phyloP scores from a whole-genome alignment of 306 rosid genomes.

The Oxytropis ochrocephala region DNA sequence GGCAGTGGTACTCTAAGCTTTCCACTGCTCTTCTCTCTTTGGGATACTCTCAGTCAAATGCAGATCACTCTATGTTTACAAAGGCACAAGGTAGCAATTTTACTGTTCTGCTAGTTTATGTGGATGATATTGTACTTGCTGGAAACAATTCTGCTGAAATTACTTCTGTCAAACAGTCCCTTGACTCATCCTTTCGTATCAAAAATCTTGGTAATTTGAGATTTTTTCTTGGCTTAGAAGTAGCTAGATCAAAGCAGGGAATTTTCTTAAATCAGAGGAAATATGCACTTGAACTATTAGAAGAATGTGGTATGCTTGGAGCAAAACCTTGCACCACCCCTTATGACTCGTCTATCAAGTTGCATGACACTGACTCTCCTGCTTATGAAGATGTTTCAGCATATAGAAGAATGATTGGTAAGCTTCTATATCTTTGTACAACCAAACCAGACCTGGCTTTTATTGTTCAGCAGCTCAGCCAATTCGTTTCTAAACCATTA shows the following conservation, averaged over 20 bases:
- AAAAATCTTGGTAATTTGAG: not conserved
- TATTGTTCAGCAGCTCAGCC: not conserved
- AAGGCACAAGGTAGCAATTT: too few relatives aligned
- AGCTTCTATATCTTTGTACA: not conserved
- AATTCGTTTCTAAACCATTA: not conserved
- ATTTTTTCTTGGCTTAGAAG: not conserved
- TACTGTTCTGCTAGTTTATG: too few relatives aligned
- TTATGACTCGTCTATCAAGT: not conserved
- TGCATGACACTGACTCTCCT: not conserved
- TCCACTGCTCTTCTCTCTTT: too few relatives aligned
- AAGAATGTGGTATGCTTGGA: not conserved
- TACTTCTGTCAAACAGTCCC: too few relatives aligned
- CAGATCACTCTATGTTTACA: too few relatives aligned
- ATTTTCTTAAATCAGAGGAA: not conserved
- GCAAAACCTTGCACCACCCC: not conserved
- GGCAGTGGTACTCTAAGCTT: too few relatives aligned
- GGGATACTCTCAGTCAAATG: too few relatives aligned
- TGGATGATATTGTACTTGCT: too few relatives aligned
- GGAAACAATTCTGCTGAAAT: too few relatives aligned
- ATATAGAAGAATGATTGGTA: not conserved
- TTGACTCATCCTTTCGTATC: not conserved
- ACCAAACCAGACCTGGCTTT: not conserved
- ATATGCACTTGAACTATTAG: not conserved
- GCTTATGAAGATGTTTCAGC: too few relatives aligned
- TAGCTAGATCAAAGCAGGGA: not conserved